Base-by-base conservation (phyloP, 2,329 filamentous ascomycete genomes). In the Epichloe hybrida region DNA sequence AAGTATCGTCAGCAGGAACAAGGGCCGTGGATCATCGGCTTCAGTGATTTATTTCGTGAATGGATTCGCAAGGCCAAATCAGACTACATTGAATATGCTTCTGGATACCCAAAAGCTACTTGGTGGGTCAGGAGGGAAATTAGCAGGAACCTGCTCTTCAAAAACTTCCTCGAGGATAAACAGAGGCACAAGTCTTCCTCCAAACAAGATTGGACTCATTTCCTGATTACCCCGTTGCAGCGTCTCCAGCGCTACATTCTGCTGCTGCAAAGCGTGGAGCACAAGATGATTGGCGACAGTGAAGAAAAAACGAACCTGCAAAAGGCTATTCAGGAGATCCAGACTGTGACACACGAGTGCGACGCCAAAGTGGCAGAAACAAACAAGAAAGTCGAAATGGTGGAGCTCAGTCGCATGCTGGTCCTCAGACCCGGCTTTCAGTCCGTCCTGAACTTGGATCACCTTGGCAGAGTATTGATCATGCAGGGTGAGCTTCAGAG, bases 1-100 rank as follows among this genome's bases (percentile, higher is more conserved):
- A 97, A 97, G 63, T 98, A 97, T 64, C 82, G 93, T 27, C 93
- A 98, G 65, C 86, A 93, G 61, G 93, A 97, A 64, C 91, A 98
- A 69, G 93, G 93, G 0, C 93, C 93, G 0, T 98, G 89, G 82
- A 84, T 98, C 52, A 75, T 80, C 12, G 93, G 93, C 3, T 96
- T 96, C 68, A 96, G 90, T 63, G 93, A 97, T 62, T 88, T 98
- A 47, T 97, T 98, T 73, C 77, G 93, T 52, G 93, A 98, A 69
- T 98, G 93, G 93, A 95, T 97, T 55, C 81, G 93, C 55, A 97
- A 96, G 66, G 93, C 93, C 35, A 88, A 84, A 65, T 73, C 77
- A 2, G 84, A 88, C 11, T 98, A 97, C 64, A 82, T 96, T 54
- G 89, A 95, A 52, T 98, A 97, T 65, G 91, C 91, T 39, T 83